Percentiles rank a stretch among this genome's conserved stretches.
These are phyloP conservation scores for Sugiyamaella qingdaonensis DNA, from an alignment of 805 yeast species.

Conservation along the genomic window DNA sequence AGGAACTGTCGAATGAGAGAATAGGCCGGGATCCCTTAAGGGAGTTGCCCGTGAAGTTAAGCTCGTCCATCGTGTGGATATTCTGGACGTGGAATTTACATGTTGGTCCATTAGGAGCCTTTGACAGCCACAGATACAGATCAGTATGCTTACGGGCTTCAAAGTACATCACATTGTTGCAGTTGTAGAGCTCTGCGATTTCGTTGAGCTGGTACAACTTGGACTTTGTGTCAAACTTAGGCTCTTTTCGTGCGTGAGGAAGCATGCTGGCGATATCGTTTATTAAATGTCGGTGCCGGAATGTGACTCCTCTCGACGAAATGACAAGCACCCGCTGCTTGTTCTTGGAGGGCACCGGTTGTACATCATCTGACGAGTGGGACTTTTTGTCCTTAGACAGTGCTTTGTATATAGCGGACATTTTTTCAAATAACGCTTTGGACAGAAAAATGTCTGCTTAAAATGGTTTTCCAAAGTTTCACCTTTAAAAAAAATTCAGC, in stretches of 20 bases:
- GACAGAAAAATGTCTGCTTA: not conserved
- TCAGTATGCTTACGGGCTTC: conserved; percentile 97
- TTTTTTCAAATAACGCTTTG: not conserved
- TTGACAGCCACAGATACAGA: conserved; percentile 88
- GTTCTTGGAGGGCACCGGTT: conserved; percentile 53
- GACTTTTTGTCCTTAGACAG: conserved; percentile 31
- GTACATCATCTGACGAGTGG: conserved; percentile 36
- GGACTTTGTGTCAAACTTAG: conserved; percentile 90
- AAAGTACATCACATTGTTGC: conserved; percentile 90
- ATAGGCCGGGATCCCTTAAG: conserved; percentile 93
- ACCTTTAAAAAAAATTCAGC: conserved; percentile 6
- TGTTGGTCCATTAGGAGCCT: conserved; percentile 98
- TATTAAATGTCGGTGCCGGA: conserved; percentile 89
- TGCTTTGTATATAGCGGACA: conserved; percentile 75
- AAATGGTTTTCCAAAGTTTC: conserved; percentile 6
- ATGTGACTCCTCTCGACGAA: conserved; percentile 92
- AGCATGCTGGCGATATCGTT: conserved; percentile 70
- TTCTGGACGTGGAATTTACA: conserved; percentile 90
- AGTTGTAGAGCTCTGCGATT: conserved; percentile 93
- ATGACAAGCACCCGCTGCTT: conserved; percentile 85
- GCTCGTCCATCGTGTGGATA: conserved; percentile 91
- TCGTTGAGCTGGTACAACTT: conserved; percentile 86
- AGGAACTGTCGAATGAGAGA: conserved; percentile 78
- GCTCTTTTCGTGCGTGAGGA: conserved; percentile 96
- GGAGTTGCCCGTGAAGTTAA: conserved; percentile 95